phyloP scores from a whole-genome alignment of 345 rosid species.

The Aethionema arabicum region DNA sequence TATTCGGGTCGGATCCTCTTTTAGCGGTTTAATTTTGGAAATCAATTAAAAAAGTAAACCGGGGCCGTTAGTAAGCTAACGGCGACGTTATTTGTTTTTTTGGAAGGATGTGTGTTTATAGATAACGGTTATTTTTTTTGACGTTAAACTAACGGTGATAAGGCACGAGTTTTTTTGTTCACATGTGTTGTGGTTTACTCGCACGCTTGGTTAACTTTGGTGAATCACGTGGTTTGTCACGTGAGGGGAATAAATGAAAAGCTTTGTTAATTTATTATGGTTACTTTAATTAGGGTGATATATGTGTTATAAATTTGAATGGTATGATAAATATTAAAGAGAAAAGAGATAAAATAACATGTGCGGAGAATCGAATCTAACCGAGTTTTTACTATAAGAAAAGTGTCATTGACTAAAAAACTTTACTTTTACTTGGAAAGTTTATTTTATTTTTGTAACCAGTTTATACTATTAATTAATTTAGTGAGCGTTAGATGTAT shows the following conservation, averaged over 20 bases:
- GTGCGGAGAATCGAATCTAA: constrained; percentile 34
- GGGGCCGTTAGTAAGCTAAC: constrained; percentile 4
- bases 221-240: constrained; percentile 42
- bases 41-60: not conserved
- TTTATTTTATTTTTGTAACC: too few relatives aligned
- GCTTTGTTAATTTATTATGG: not conserved
- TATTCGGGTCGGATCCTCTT: constrained; percentile 71
- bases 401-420: constrained; percentile 4
- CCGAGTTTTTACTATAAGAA: constrained; percentile 26
- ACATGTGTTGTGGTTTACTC: not conserved
- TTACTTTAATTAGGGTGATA: not conserved
- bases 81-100: constrained; percentile 8
- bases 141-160: constrained; percentile 16
- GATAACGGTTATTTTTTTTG: constrained; percentile 10
- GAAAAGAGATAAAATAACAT: constrained; percentile 2
- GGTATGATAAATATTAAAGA: not conserved
- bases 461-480: too few relatives aligned
- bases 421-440: too few relatives aligned
- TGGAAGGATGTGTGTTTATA: not conserved
- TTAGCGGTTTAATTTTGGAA: constrained; percentile 49
- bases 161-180: constrained; percentile 34
- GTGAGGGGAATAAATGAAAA: constrained; percentile 37
- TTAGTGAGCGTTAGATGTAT: too few relatives aligned
- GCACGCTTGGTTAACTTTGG: constrained; percentile 12
- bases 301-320: not conserved